Conservation (phyloP, 768 basidiomycete species). For the Termitomyces sp. region DNA sequence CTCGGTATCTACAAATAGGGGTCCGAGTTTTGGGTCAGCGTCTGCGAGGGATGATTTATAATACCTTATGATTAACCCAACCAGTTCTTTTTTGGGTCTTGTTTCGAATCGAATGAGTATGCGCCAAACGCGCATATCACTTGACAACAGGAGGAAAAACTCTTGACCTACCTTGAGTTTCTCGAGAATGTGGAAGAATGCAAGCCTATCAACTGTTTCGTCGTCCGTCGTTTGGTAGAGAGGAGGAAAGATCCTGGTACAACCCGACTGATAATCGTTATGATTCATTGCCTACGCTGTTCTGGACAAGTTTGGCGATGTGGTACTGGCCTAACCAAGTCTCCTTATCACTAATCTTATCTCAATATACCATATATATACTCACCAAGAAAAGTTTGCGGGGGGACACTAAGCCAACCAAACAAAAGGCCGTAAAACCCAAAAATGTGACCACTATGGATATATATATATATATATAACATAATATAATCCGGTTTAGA, state of each 20-base stretch:
- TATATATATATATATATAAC: too few relatives aligned
- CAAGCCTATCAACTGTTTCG: slow-evolving; percentile 61
- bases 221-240: slow-evolving; percentile 52
- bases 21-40: not conserved
- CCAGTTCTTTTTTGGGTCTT: slow-evolving; percentile 95
- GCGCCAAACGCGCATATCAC: not conserved
- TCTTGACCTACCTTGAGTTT: slow-evolving; percentile 62
- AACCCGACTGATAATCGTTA: not conserved
- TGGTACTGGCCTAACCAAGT: too few relatives aligned
- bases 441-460: too few relatives aligned
- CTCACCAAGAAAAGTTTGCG: too few relatives aligned
- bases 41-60: not conserved
- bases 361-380: not conserved
- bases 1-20: slow-evolving; percentile 53
- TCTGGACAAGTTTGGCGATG: not conserved
- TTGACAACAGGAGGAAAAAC: not conserved
- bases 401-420: too few relatives aligned
- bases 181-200: slow-evolving; percentile 88
- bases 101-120: not conserved
- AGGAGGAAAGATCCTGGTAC: slow-evolving; percentile 49
- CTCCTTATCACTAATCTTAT: not conserved
- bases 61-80: slow-evolving; percentile 82
- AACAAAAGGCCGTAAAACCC: too few relatives aligned
- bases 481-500: too few relatives aligned
- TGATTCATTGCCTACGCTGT: not conserved